Evolutionary conservation across 495 filamentous ascomycete genomes (phyloP).

Genomic region (Xylaria castorea): DNA sequence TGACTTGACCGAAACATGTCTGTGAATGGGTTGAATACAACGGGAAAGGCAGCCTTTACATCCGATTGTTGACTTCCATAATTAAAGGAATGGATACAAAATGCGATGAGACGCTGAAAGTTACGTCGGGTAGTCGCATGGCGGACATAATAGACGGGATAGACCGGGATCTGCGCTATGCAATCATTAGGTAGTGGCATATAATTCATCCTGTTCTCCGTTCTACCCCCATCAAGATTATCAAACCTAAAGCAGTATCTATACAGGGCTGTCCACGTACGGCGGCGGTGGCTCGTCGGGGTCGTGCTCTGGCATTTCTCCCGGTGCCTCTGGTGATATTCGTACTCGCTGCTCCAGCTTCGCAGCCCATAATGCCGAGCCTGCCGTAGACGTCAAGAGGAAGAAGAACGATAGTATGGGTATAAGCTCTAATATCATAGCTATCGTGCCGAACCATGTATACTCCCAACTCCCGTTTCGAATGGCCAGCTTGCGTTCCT

Average conservation of each 20-base stretch:
- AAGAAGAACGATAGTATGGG: conserved; percentile 89
- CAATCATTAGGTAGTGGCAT: no score
- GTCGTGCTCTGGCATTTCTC: conserved; percentile 33
- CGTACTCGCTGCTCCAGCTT: conserved; percentile 52
- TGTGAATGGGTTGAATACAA: neutral
- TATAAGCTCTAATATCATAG: conserved; percentile 70
- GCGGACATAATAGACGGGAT: neutral
- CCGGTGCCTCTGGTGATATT: conserved; percentile 6
- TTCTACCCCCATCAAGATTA: neutral
- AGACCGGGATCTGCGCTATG: neutral
- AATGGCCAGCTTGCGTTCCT: conserved; percentile 69
- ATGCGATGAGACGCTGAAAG: neutral
- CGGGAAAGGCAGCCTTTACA: neutral
- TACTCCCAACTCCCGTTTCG: conserved; percentile 72
- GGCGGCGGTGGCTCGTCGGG: conserved; percentile 41
- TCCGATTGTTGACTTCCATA: neutral
- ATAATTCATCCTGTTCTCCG: neutral
- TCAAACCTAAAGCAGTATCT: conserved; percentile 20
- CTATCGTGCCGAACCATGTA: conserved; percentile 62
- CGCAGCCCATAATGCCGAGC: conserved; percentile 87
- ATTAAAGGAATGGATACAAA: no score
- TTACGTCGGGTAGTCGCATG: neutral
- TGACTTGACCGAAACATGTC: neutral
- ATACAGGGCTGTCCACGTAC: conserved; percentile 45
- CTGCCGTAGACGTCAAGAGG: conserved; percentile 76